phyloP scores from a whole-genome alignment of 768 basidiomycete genomes.

The Panaeolus cyanescens region DNA sequence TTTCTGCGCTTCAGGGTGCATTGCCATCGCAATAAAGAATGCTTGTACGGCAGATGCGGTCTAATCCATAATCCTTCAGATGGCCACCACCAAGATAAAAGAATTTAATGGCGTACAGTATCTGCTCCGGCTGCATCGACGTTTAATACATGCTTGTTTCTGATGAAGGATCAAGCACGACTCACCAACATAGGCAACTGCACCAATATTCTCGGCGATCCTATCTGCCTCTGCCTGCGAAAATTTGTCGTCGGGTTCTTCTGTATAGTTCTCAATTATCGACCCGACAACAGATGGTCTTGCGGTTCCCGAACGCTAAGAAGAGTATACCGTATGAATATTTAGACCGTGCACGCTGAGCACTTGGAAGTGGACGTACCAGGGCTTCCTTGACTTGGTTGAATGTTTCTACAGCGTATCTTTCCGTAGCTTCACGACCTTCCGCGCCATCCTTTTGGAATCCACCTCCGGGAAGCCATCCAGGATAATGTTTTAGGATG shows the following conservation, averaged over 20 bases:
- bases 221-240: not conserved
- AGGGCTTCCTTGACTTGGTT: slow-evolving; percentile 16
- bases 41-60: slow-evolving; percentile 9
- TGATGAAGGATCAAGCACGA: not conserved
- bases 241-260: not conserved
- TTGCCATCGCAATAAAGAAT: slow-evolving; percentile 15
- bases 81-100: not conserved
- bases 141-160: not conserved
- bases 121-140: slow-evolving; percentile 5
- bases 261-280: not conserved
- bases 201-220: not conserved
- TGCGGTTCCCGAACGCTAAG: no score
- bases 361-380: no score
- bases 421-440: slow-evolving; percentile 19
- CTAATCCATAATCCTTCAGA: slow-evolving; percentile 14
- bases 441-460: slow-evolving; percentile 38
- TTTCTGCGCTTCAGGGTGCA: slow-evolving; percentile 17
- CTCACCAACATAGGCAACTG: not conserved
- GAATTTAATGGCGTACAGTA: slow-evolving; percentile 21
- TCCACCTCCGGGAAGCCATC: slow-evolving; percentile 35
- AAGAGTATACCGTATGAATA: no score
- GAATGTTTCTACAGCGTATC: slow-evolving; percentile 27
- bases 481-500: slow-evolving; percentile 33
- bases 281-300: not conserved
- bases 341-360: no score